Base-by-base conservation (phyloP, 177 flowering plant species). In the Tripterygium wilfordii region DNA sequence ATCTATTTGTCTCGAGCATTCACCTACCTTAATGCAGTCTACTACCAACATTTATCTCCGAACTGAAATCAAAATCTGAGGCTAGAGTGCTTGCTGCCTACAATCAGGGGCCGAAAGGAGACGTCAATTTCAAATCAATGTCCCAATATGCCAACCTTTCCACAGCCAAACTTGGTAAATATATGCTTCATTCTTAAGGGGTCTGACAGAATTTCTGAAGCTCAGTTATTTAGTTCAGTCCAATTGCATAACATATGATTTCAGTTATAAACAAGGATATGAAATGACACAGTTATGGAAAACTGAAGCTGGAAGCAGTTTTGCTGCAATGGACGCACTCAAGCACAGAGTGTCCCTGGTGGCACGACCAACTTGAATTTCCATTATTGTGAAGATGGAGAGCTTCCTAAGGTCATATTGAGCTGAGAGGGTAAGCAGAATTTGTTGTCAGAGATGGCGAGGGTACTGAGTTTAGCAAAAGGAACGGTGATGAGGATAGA, bases 71-170 rank as follows among this genome's bases (percentile, higher is more conserved):
- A 32, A 28, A 22, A 15, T 52, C 37, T 2, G 62, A 68, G 46
- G 56, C 58, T 4, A 63, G 63, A 53, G 53, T 54, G 30, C 25
- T 43, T 1, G 72, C 70, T 18, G 72, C 77, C 14, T 30, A 58
- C 46, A 85, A 76, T 49, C 95, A 85, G 80, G 72, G 44, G 82
- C 95, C 5, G 95, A 85, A 57, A 59, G 77, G 45, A 39, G 73
- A 14, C 56, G 90, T 8, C 56, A 90, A 28, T 60, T 62, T 48
- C 62, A 85, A 19, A 77, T 77, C 67, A 78, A 75, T 42, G 63
- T n/a, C 53, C 21, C 90, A 80, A 26, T 73, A 69, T 35, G 56
- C 58, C 23, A 66, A 67, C 12, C 80, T 79, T 25, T 78, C 76
- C 16, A 48, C 62, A 24, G 8, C 88, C 88, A 30, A 66, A 64